A percentile compares a stretch with the other conserved stretches of the same genome.
phyloP scores from a whole-genome alignment of 1,284 basidiomycete genomes.

The Flammula alnicola region DNA sequence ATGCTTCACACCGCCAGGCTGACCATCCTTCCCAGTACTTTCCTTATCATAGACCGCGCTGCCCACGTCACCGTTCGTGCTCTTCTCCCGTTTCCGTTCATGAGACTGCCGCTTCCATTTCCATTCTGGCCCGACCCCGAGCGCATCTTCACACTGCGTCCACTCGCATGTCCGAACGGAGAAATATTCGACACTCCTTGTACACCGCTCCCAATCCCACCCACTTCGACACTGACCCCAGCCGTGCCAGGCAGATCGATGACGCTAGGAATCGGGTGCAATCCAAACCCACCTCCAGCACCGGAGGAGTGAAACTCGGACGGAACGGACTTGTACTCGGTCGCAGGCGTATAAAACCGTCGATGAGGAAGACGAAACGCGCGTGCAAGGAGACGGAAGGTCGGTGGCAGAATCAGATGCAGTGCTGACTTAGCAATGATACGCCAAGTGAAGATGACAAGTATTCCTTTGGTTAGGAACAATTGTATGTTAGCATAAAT shows the following conservation, averaged over 20 bases:
- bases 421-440: slow-evolving; percentile 79
- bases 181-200: slow-evolving; percentile 30
- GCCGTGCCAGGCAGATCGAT: slow-evolving; percentile 71
- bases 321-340: slow-evolving; percentile 78
- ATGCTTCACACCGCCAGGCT: slow-evolving; percentile 52
- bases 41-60: slow-evolving; percentile 23
- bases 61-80: slow-evolving; percentile 18
- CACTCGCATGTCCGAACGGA: slow-evolving; percentile 22
- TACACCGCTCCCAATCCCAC: slow-evolving; percentile 44
- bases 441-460: slow-evolving; percentile 84
- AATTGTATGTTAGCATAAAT: slow-evolving; percentile 1
- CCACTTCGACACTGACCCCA: slow-evolving; percentile 44
- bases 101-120: slow-evolving; percentile 5
- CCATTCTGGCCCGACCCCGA: slow-evolving; percentile 2
- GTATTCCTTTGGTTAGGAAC: slow-evolving; percentile 45
- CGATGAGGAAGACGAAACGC: slow-evolving; percentile 73
- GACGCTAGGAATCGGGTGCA: slow-evolving; percentile 83
- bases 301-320: slow-evolving; percentile 49
- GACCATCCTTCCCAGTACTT: slow-evolving; percentile 36
- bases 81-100: slow-evolving; percentile 11
- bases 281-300: slow-evolving; percentile 37
- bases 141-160: slow-evolving; percentile 38
- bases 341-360: slow-evolving; percentile 87
- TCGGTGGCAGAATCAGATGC: slow-evolving; percentile 77
- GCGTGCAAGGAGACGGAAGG: slow-evolving; percentile 75